These are phyloP conservation scores for Ricinus communis DNA, from an alignment of 345 rosid genomes.

Conservation along the genomic window DNA sequence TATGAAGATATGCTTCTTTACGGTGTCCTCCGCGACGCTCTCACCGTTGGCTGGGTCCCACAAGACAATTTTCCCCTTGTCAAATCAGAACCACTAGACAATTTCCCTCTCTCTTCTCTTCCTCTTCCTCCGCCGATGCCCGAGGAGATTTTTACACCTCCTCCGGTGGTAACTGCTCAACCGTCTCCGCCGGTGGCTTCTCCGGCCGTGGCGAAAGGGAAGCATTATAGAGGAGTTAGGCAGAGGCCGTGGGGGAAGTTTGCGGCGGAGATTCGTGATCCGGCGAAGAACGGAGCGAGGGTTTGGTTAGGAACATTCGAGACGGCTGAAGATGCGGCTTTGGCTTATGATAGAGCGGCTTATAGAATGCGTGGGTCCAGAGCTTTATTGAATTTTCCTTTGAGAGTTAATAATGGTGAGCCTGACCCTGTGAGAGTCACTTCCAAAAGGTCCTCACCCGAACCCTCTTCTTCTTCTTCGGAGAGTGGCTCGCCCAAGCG, in stretches of 20 bases:
- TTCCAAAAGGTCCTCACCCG: slow-evolving; percentile 68
- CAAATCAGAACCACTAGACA: slow-evolving; percentile 42
- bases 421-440: slow-evolving; percentile 93
- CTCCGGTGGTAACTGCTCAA: not conserved
- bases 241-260: slow-evolving; percentile 99
- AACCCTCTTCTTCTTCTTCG: slow-evolving; percentile 46
- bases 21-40: slow-evolving; percentile 69
- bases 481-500: slow-evolving; percentile 56
- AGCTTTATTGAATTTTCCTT: slow-evolving; percentile 85
- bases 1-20: slow-evolving; percentile 86
- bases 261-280: slow-evolving; percentile 98
- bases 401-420: slow-evolving; percentile 87
- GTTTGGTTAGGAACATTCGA: slow-evolving; percentile 98
- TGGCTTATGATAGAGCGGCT: slow-evolving; percentile 95
- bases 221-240: slow-evolving; percentile 93
- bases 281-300: slow-evolving; percentile 95
- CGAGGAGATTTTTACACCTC: not conserved
- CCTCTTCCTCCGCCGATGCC: too few relatives aligned
- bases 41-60: slow-evolving; percentile 75
- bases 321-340: slow-evolving; percentile 97
- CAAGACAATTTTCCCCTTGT: slow-evolving; percentile 30
- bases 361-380: slow-evolving; percentile 95
- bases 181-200: slow-evolving; percentile 6
- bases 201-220: slow-evolving; percentile 42
- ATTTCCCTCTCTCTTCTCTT: too few relatives aligned